phyloP scores from a whole-genome alignment of 2,329 filamentous ascomycete species.

The Diaporthe aspalathi region DNA sequence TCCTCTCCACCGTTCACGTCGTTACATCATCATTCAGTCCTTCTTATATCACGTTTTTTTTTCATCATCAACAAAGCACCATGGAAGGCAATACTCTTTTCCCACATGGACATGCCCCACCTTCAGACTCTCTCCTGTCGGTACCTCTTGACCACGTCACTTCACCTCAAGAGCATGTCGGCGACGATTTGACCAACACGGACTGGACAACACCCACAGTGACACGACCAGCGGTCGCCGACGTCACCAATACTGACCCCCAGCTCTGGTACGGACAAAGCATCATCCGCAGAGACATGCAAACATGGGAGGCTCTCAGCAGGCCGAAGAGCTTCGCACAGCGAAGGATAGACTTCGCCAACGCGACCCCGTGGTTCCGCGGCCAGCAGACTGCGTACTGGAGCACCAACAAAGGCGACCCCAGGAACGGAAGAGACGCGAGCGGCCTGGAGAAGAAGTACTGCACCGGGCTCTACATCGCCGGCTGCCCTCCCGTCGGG shows the following conservation, averaged over 20 bases:
- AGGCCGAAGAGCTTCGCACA: background rate
- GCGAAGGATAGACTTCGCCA: background rate
- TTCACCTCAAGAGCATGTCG: background rate
- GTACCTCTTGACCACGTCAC: too few relatives aligned
- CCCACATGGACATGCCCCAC: background rate
- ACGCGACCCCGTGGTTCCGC: slow-evolving; percentile 1
- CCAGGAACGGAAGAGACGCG: background rate
- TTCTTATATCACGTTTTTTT: background rate
- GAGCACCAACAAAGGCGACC: background rate
- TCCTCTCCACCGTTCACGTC: background rate
- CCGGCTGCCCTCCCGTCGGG: background rate
- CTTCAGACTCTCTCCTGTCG: background rate
- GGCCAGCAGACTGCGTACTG: slow-evolving; percentile 2
- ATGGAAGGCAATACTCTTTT: background rate
- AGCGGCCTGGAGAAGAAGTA: background rate
- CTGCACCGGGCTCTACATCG: slow-evolving; percentile 14
- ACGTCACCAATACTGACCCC: fast-evolving
- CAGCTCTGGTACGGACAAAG: background rate
- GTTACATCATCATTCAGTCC: too few relatives aligned
- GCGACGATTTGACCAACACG: background rate
- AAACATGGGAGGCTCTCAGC: background rate
- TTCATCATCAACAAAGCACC: background rate
- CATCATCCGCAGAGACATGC: background rate
- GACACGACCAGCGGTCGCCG: background rate
- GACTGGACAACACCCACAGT: background rate